These are phyloP conservation scores for Parsonsia alboflavescens DNA, from an alignment of 257 asterid genomes.

Conservation along the genomic window DNA sequence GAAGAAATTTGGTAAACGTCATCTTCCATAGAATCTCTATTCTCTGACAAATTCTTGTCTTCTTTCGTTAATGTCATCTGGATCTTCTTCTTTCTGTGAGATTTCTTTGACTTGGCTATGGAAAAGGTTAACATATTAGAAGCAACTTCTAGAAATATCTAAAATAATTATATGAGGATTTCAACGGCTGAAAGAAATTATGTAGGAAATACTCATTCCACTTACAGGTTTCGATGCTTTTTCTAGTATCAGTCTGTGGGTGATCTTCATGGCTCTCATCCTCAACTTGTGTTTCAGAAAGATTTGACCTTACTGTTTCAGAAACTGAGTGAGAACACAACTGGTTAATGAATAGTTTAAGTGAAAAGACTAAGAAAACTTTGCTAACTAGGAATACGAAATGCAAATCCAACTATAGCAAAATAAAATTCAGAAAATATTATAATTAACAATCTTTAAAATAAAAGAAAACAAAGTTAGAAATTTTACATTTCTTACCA, in stretches of 20 bases:
- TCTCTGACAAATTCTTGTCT: slow-evolving; percentile 30
- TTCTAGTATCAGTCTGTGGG: slow-evolving; percentile 16
- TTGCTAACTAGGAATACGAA: background rate
- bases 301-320: slow-evolving; percentile 6
- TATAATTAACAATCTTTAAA: background rate
- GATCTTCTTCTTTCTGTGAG: slow-evolving; percentile 35
- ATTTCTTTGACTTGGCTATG: slow-evolving; percentile 46
- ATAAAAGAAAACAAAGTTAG: background rate
- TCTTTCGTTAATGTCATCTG: slow-evolving; percentile 20
- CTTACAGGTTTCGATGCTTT: slow-evolving; percentile 21
- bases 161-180: slow-evolving; percentile 3
- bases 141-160: background rate
- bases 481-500: slow-evolving; percentile 25
- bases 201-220: slow-evolving; percentile 6
- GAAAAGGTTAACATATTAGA: background rate
- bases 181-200: background rate
- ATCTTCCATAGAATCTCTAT: slow-evolving; percentile 35
- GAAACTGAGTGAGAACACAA: slow-evolving; percentile 10
- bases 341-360: background rate
- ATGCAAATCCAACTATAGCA: background rate
- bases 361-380: background rate
- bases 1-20: slow-evolving; percentile 73
- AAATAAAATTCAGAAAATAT: background rate
- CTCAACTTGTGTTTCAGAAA: slow-evolving; percentile 16
- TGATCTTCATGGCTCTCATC: slow-evolving; percentile 15